These are phyloP conservation scores for Soucietia sequanensis DNA, from an alignment of 805 yeast species.

Conservation along the genomic window DNA sequence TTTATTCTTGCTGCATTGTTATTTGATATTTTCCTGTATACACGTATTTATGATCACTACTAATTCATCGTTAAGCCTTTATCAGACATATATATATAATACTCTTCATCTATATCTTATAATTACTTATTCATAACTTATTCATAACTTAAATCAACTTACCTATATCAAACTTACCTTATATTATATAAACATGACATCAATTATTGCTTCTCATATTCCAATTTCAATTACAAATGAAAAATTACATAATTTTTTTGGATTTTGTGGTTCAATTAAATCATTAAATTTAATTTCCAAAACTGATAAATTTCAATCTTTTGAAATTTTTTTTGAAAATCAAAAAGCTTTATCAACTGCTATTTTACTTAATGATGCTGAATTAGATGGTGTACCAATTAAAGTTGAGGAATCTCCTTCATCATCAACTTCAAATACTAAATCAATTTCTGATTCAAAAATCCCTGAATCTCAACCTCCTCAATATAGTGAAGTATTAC, in stretches of 20 bases:
- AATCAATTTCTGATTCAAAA: no score
- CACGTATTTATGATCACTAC: no score
- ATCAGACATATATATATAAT: no score
- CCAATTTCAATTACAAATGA: slow-evolving; percentile 48
- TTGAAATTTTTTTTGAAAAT: slow-evolving; percentile 53
- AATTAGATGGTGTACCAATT: slow-evolving; percentile 59
- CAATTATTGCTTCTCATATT: slow-evolving; percentile 57
- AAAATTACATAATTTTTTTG: slow-evolving; percentile 63
- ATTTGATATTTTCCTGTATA: not conserved
- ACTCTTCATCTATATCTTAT: no score
- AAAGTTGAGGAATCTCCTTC: slow-evolving; percentile 36
- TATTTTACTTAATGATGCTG: slow-evolving; percentile 67
- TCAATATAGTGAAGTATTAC: slow-evolving; percentile 10
- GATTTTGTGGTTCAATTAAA: slow-evolving; percentile 64
- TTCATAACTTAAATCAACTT: no score
- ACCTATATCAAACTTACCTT: no score
- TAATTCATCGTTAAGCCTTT: no score
- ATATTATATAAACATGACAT: no score
- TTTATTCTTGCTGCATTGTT: no score
- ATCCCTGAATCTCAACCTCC: slow-evolving; percentile 12
- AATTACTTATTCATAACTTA: no score
- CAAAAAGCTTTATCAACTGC: slow-evolving; percentile 71
- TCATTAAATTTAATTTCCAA: slow-evolving; percentile 30
- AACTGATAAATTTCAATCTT: slow-evolving; percentile 33
- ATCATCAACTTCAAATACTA: slow-evolving; percentile 11